Base-by-base conservation (phyloP, 2,329 filamentous ascomycete species). In the Apiospora koreana region DNA sequence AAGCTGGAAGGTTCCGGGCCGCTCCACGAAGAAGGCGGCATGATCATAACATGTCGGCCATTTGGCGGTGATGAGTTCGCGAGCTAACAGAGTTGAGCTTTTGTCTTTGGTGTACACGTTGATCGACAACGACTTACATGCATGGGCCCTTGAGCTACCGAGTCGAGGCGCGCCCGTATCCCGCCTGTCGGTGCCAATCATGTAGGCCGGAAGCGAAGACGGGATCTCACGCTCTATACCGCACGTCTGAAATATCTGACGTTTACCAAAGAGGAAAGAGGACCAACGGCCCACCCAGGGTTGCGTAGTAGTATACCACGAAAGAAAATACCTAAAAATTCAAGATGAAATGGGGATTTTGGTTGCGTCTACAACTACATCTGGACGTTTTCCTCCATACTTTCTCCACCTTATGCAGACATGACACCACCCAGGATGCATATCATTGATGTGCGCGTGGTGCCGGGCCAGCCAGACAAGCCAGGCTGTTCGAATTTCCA, bases 331-430 rank as follows among this genome's bases (percentile, higher is more conserved):
- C n/a, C n/a, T n/a, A 58, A 58, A 31, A 54, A 54, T 21, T 10
- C 28, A 58, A 10, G 18, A 58, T 35, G 54, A 6, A 9, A 62
- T 35, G 54, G 54, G 12, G 10, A n/a, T 10, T 35, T 3, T 31
- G 12, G 8, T 28, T 35, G 50, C 50, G n/a, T 58, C 28, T 35
- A 4, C 28, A 35, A n/a, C 28, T 58, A 18, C 25, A 58, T 58
- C 50, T 3, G 50, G 50, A 58, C 7, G 50, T 16, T 18, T 21
- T 58, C 28, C 50, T 58, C 50, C 28, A 58, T 10, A 16, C 3
- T 10, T 58, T 58, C 50, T n/a, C 31, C 54, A 62, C 54, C 18
- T 62, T n/a, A 62, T 62, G 54, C 54, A 62, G 54, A 62, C 54
- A 62, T 62, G 54, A 31, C 54, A 62, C 7, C 54, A 62, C 7